These are phyloP conservation scores for Cladosporium colombiae DNA, from an alignment of 2,329 filamentous ascomycete genomes.

Conservation along the genomic window DNA sequence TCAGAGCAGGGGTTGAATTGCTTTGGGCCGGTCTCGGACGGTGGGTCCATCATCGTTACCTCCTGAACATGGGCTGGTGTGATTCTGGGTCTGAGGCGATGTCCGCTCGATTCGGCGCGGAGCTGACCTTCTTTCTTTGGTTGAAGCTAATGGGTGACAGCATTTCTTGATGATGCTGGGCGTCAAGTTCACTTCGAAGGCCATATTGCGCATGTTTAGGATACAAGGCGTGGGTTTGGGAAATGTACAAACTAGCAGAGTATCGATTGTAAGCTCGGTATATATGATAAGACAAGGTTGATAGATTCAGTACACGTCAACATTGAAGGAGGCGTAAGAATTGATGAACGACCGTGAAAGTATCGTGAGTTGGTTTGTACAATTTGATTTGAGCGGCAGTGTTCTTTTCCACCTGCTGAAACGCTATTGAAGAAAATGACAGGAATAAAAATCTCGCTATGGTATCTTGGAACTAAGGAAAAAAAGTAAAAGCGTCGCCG, in stretches of 20 bases:
- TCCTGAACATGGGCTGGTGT: background rate
- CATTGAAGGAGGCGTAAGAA: background rate
- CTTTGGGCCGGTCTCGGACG: background rate
- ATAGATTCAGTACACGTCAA: background rate
- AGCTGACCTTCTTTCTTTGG: background rate
- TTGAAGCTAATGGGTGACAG: background rate
- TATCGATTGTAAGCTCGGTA: background rate
- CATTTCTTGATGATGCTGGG: background rate
- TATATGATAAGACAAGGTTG: background rate
- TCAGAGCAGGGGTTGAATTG: background rate
- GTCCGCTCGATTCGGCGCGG: background rate
- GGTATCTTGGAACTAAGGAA: constrained; percentile 10
- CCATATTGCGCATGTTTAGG: background rate
- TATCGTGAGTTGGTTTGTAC: background rate
- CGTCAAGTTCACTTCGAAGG: background rate
- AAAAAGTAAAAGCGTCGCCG: background rate
- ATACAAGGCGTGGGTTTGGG: no score
- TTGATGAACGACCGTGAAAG: no score
- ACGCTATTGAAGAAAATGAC: background rate
- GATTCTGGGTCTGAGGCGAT: background rate
- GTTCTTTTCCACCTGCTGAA: background rate
- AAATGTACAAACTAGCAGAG: background rate
- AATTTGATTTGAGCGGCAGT: background rate
- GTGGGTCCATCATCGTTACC: background rate
- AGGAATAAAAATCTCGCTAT: constrained; percentile 12